These are phyloP conservation scores for Cynanchum wilfordii DNA, from an alignment of 257 asterid species.

Conservation along the genomic window DNA sequence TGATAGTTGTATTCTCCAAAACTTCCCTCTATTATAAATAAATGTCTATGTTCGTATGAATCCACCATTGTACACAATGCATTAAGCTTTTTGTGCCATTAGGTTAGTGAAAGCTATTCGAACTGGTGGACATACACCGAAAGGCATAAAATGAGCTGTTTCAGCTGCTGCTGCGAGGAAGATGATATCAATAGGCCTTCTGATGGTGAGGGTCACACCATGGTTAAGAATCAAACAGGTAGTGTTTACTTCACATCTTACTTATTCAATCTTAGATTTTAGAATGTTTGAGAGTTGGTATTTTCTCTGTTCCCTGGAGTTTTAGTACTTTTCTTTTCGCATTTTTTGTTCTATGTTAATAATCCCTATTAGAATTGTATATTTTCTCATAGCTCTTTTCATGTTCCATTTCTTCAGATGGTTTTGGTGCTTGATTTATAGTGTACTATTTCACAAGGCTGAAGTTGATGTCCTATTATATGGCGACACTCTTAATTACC, in stretches of 20 bases:
- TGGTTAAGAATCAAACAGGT: conserved; percentile 53
- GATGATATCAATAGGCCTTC: conserved; percentile 48
- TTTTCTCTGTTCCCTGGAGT: neutral
- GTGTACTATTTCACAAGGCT: neutral
- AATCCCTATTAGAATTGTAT: neutral
- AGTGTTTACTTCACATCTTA: conserved; percentile 16
- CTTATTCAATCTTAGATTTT: conserved; percentile 6
- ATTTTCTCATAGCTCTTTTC: neutral
- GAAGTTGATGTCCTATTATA: neutral
- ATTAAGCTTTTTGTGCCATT: neutral
- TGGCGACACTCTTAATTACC: conserved; percentile 2
- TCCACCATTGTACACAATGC: neutral
- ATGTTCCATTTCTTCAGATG: neutral
- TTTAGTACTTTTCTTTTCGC: neutral
- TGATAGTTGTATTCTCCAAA: neutral
- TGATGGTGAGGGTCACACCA: conserved; percentile 51
- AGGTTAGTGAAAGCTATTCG: neutral
- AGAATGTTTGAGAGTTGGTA: neutral
- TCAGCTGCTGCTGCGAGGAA: conserved; percentile 69
- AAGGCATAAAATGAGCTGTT: conserved; percentile 54
- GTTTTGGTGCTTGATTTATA: neutral
- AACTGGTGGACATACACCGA: neutral
- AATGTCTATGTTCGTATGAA: no score
- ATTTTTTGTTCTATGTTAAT: neutral
- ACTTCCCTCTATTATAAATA: neutral